Evolutionary conservation across 2,329 filamentous ascomycete species (phyloP).

Genomic region (Tympanopsis confertula): DNA sequence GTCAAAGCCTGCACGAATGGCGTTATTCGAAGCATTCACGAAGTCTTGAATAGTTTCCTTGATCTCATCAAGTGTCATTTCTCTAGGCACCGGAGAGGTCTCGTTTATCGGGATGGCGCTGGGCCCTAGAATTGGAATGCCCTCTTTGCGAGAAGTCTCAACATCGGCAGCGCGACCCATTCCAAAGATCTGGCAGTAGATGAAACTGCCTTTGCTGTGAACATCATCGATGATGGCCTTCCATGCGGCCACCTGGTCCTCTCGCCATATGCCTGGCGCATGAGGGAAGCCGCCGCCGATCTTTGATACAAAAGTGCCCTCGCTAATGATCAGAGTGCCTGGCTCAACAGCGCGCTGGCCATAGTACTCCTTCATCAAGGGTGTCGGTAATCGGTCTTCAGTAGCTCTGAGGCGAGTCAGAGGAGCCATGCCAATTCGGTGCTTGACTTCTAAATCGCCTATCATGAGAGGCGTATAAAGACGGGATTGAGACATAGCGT

Average conservation of each 20-base stretch:
- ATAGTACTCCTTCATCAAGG: slow-evolving; percentile 10
- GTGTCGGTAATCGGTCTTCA: not conserved
- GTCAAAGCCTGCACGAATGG: slow-evolving; percentile 28
- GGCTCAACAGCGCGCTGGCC: slow-evolving; percentile 12
- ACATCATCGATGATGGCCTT: slow-evolving; percentile 43
- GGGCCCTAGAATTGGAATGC: slow-evolving; percentile 13
- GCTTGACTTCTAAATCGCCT: slow-evolving; percentile 10
- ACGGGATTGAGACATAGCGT: slow-evolving; percentile 8
- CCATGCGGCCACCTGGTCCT: slow-evolving; percentile 41
- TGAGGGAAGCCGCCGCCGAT: slow-evolving; percentile 31
- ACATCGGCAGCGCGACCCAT: slow-evolving; percentile 36
- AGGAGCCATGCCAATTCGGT: slow-evolving; percentile 7
- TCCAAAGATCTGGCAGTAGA: slow-evolving; percentile 47
- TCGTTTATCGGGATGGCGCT: slow-evolving; percentile 15
- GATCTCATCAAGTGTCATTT: not conserved
- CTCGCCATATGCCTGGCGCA: slow-evolving; percentile 39
- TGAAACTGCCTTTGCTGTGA: slow-evolving; percentile 43
- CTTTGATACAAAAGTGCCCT: slow-evolving; percentile 17
- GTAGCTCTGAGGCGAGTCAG: not conserved
- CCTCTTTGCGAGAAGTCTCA: slow-evolving; percentile 10
- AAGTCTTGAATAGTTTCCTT: not conserved
- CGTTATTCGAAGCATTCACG: not conserved
- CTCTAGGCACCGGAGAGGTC: not conserved
- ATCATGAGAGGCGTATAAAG: slow-evolving; percentile 12
- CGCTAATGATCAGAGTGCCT: slow-evolving; percentile 35